phyloP scores from a whole-genome alignment of 2,329 filamentous ascomycete genomes.

The Fusarium metavorans region DNA sequence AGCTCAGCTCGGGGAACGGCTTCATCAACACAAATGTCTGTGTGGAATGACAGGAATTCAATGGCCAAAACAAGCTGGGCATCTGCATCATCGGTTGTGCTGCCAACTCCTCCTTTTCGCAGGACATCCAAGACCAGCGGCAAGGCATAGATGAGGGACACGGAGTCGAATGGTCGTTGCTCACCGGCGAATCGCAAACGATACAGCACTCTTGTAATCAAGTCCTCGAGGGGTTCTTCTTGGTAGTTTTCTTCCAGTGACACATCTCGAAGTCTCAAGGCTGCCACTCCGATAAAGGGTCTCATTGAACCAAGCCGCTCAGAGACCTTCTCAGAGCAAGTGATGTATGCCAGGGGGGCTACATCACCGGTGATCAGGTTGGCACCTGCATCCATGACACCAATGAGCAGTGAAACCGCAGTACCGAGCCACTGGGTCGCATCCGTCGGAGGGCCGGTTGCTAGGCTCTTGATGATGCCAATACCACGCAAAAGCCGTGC shows the following conservation, averaged over 20 bases:
- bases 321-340: constrained; percentile 81
- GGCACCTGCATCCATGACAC: constrained; percentile 82
- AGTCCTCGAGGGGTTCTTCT: constrained; percentile 83
- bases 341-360: constrained; percentile 82
- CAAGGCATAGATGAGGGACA: constrained; percentile 88
- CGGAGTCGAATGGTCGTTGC: constrained; percentile 91
- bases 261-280: constrained; percentile 81
- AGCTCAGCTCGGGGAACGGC: constrained; percentile 82
- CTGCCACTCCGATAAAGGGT: constrained; percentile 88
- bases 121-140: constrained; percentile 85
- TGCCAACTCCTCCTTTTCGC: constrained; percentile 80
- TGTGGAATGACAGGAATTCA: constrained; percentile 91
- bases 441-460: constrained; percentile 89
- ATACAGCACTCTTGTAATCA: constrained; percentile 91
- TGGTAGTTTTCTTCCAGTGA: constrained; percentile 78
- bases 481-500: constrained; percentile 83
- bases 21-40: constrained; percentile 79
- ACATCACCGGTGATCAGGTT: constrained; percentile 84
- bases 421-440: constrained; percentile 88
- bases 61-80: constrained; percentile 90
- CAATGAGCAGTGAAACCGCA: constrained; percentile 79
- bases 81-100: constrained; percentile 81
- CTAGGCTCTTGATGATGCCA: constrained; percentile 85
- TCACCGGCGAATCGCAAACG: constrained; percentile 90
- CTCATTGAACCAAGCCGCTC: constrained; percentile 80